Evolutionary conservation across 2,329 filamentous ascomycete species (phyloP).

Genomic region (Alternaria panax): DNA sequence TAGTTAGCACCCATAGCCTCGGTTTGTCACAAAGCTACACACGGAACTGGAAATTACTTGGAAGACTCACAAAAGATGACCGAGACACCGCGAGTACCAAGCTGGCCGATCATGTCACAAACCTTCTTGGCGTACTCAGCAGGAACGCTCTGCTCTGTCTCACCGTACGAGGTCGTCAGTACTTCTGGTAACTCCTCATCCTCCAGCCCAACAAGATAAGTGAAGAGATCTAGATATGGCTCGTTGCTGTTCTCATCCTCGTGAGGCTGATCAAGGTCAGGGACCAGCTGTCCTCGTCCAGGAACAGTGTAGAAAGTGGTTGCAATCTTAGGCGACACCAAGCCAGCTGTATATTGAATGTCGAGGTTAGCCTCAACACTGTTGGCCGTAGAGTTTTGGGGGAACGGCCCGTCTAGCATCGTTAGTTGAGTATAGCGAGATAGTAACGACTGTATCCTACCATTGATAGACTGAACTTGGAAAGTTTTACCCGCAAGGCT

Average conservation of each 20-base stretch:
- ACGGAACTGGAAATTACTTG: not conserved
- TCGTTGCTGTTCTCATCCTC: constrained; percentile 55
- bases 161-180: constrained; percentile 51
- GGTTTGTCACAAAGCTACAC: not conserved
- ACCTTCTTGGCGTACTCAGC: constrained; percentile 48
- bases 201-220: constrained; percentile 41
- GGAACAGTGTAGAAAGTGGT: constrained; percentile 58
- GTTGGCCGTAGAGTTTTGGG: constrained; percentile 47
- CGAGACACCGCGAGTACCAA: constrained; percentile 51
- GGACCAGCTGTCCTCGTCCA: constrained; percentile 56
- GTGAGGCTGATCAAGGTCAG: constrained; percentile 57
- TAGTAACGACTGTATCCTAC: constrained; percentile 34
- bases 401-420: constrained; percentile 36
- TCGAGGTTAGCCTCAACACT: constrained; percentile 61
- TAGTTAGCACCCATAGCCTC: not conserved
- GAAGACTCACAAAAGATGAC: constrained; percentile 42
- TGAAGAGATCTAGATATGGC: constrained; percentile 55
- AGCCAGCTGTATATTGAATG: constrained; percentile 57
- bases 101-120: constrained; percentile 51
- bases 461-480: constrained; percentile 53
- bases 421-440: constrained; percentile 1
- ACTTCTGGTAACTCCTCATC: constrained; percentile 49
- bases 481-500: constrained; percentile 55
- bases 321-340: constrained; percentile 52
- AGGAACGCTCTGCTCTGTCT: constrained; percentile 51